Base-by-base conservation (phyloP, 257 asterid genomes). In the Fraxinus americana region DNA sequence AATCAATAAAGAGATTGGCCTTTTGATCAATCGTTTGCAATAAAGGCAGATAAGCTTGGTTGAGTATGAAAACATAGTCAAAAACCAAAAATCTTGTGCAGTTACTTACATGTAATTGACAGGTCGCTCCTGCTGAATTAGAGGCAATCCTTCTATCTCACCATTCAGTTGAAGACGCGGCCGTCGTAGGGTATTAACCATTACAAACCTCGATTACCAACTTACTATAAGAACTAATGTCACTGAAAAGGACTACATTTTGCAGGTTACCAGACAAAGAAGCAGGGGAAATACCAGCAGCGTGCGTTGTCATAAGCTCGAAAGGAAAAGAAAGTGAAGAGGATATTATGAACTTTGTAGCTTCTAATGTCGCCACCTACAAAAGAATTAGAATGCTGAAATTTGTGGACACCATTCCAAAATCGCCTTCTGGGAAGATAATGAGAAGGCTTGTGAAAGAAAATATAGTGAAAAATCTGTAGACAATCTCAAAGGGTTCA, bases 101-200 rank as follows among this genome's bases (percentile, higher is more conserved):
- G 36, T 63, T 9, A 25, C 68, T 25, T 10, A 63, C 69, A 63
- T 63, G 19, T 27, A n/a, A 73, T 75, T 73, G 67, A 78, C 88
- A 94, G 99, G 98, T 96, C 83, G 99, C 99, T 80, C 99, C 99
- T 8, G 99, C 99, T 73, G 99, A 96, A 84, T 74, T 93, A 84
- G 99, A 96, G 87, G 99, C 97, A 17, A 91, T 91, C 72, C 97
- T 96, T 43, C 83, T 96, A 21, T 82, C 89, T 48, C 98, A 95
- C 76, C 92, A 94, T 67, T 91, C 95, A 27, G 92, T 95, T 36
- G 94, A 93, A 70, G 99, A 95, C 82, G 96, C 98, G 41, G 99
- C 99, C 67, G 97, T 93, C 25, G 94, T 95, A 10, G 98, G 99
- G 98, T 91, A 86, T 77, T 43, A 48, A 35, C 70, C 35, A 74